Conservation (phyloP, 1,139 yeast species). For the Suhomyces ambrosiae region DNA sequence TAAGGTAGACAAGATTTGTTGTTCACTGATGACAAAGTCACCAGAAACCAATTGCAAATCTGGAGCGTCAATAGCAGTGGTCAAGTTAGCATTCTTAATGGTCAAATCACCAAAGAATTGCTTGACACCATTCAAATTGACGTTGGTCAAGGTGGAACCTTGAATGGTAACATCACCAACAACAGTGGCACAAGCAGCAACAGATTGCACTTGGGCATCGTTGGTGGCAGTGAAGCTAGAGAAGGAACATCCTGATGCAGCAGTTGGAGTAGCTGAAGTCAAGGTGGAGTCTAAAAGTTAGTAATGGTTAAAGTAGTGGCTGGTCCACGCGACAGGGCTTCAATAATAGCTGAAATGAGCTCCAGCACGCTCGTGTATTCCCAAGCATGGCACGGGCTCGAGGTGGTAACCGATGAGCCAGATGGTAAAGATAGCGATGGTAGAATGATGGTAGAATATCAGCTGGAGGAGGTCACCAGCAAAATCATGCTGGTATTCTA, state of each 20-base stretch:
- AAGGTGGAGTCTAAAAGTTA: slow-evolving; percentile 46
- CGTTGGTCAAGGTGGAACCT: slow-evolving; percentile 58
- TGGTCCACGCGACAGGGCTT: not conserved
- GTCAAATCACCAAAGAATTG: slow-evolving; percentile 75
- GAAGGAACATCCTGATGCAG: slow-evolving; percentile 60
- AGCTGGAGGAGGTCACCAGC: too few relatives aligned
- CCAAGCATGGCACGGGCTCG: too few relatives aligned
- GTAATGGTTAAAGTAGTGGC: slow-evolving; percentile 9
- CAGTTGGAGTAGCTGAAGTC: slow-evolving; percentile 52
- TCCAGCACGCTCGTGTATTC: too few relatives aligned
- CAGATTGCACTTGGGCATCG: slow-evolving; percentile 73
- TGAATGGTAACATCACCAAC: slow-evolving; percentile 75
- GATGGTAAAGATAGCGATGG: too few relatives aligned
- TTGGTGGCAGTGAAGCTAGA: slow-evolving; percentile 65
- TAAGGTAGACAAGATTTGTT: slow-evolving; percentile 68
- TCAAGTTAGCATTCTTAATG: slow-evolving; percentile 63
- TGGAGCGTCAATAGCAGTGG: slow-evolving; percentile 74
- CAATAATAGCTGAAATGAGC: too few relatives aligned
- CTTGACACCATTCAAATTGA: slow-evolving; percentile 59
- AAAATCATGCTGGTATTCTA: too few relatives aligned
- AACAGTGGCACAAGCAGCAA: slow-evolving; percentile 75
- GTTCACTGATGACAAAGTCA: slow-evolving; percentile 58
- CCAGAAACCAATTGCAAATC: slow-evolving; percentile 74
- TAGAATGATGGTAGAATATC: too few relatives aligned
- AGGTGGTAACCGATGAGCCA: too few relatives aligned